These are phyloP conservation scores for Circinella minor DNA, from an alignment of 371 early-diverging fungal genomes.

Conservation along the genomic window DNA sequence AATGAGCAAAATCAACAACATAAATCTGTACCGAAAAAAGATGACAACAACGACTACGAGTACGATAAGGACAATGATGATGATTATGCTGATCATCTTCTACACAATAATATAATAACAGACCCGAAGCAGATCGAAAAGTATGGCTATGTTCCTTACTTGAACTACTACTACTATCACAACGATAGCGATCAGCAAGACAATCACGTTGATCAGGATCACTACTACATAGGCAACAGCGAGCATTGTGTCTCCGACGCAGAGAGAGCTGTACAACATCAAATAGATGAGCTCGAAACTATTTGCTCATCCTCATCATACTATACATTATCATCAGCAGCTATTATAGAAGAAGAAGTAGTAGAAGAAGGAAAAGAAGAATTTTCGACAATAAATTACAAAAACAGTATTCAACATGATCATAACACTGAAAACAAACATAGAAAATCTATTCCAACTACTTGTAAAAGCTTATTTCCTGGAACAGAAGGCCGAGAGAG, in stretches of 20 bases:
- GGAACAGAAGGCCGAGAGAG: too few relatives aligned
- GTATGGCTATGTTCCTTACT: constrained; percentile 3
- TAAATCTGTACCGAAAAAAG: too few relatives aligned
- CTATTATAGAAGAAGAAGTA: neutral
- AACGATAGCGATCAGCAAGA: neutral
- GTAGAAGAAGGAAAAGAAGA: too few relatives aligned
- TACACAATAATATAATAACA: neutral
- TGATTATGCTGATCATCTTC: neutral
- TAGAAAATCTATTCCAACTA: neutral
- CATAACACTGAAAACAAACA: neutral
- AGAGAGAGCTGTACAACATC: constrained; percentile 9
- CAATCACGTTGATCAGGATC: neutral
- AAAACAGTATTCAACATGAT: neutral
- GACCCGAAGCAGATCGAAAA: constrained; percentile 1
- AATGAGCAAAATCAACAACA: neutral
- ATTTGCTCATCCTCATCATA: constrained; percentile 3
- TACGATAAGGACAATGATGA: neutral
- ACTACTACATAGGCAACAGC: neutral
- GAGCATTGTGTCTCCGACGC: neutral
- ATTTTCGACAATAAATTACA: too few relatives aligned
- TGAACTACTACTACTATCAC: too few relatives aligned
- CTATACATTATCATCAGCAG: neutral
- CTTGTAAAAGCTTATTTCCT: neutral
- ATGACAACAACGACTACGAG: neutral
- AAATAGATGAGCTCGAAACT: constrained; percentile 3